These are phyloP conservation scores for Psophocarpus tetragonolobus DNA, from an alignment of 306 rosid species.

Conservation along the genomic window DNA sequence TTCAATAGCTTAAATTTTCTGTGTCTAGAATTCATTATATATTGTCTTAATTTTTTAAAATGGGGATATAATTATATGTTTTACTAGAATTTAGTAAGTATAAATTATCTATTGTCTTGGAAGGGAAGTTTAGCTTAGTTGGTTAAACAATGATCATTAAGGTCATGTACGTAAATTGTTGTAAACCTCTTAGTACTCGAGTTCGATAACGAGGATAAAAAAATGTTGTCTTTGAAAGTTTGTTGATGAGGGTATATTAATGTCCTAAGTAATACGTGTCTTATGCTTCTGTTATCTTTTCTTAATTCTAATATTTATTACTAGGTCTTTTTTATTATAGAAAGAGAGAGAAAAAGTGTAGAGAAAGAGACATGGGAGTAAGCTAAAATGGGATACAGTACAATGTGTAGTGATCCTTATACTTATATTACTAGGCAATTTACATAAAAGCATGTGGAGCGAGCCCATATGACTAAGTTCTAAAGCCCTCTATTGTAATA, in stretches of 20 bases:
- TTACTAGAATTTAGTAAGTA: background rate
- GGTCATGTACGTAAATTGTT: no score
- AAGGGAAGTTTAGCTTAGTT: no score
- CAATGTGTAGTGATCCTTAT: no score
- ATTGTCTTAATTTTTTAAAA: slow-evolving; percentile 7
- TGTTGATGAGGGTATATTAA: background rate
- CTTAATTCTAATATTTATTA: background rate
- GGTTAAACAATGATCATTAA: no score
- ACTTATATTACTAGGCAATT: no score
- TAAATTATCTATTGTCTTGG: background rate
- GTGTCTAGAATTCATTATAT: background rate
- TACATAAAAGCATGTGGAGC: no score
- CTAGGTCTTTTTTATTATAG: background rate
- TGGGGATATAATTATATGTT: background rate
- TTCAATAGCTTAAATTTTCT: background rate
- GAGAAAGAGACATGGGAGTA: background rate
- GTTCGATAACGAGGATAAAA: no score
- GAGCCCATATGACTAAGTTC: no score
- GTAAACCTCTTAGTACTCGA: no score
- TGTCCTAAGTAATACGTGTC: background rate
- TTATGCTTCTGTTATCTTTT: slow-evolving; percentile 4
- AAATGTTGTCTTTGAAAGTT: slow-evolving; percentile 11
- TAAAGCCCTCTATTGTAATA: no score
- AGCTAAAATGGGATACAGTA: background rate
- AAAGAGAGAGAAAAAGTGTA: no score